These are phyloP conservation scores for Backusella australiensis DNA, from an alignment of 192 early-diverging fungal species.

Conservation along the genomic window DNA sequence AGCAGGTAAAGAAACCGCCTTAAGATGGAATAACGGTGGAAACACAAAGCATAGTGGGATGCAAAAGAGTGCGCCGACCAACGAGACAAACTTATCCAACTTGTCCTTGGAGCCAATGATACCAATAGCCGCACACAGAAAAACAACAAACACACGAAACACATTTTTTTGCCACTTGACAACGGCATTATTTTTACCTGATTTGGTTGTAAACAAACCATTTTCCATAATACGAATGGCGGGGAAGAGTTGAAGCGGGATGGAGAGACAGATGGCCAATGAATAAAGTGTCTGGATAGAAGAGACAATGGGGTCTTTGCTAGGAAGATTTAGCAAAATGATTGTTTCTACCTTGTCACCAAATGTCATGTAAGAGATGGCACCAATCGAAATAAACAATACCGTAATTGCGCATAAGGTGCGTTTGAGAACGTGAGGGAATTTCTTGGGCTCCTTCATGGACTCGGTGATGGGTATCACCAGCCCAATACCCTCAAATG, in stretches of 20 bases:
- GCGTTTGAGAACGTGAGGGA: conserved; percentile 45
- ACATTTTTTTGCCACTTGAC: conserved; percentile 81
- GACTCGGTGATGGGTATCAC: conserved; percentile 54
- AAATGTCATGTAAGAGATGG: conserved; percentile 63
- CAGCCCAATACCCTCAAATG: conserved; percentile 88
- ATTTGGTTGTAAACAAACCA: conserved; percentile 50
- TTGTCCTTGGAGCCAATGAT: conserved; percentile 58
- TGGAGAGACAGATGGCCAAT: conserved; percentile 71
- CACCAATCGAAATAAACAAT: conserved; percentile 45
- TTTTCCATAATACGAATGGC: conserved; percentile 69
- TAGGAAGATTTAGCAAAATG: conserved; percentile 69
- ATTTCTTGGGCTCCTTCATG: conserved; percentile 56
- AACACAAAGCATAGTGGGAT: conserved; percentile 74
- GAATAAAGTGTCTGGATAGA: conserved; percentile 70
- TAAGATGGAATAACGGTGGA: conserved; percentile 73
- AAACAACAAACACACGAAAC: conserved; percentile 56
- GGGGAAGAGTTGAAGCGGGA: conserved; percentile 72
- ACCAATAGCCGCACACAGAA: conserved; percentile 53
- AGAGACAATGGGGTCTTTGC: conserved; percentile 47
- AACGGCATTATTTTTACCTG: conserved; percentile 50
- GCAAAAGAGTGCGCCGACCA: conserved; percentile 62
- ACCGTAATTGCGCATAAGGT: conserved; percentile 44
- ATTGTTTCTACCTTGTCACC: conserved; percentile 70
- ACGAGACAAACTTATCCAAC: conserved; percentile 70
- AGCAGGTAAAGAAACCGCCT: conserved; percentile 38